Base-by-base conservation (phyloP, 208 protist genomes). In the Acanthamoeba polyphaga region DNA sequence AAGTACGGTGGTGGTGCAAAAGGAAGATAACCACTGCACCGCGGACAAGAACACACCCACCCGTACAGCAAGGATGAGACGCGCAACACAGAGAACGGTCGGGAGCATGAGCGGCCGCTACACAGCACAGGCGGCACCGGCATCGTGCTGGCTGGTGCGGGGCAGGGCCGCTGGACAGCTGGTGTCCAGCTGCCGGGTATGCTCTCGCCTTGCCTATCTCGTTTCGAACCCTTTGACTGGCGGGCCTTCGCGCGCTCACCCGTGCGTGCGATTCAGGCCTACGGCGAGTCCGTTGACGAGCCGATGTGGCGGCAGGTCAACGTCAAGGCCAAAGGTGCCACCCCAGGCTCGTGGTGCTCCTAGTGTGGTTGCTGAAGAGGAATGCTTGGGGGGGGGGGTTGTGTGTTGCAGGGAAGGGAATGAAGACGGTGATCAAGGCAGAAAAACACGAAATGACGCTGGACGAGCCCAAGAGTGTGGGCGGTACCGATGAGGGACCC, bases 271-370 rank as follows among this genome's bases (percentile, higher is more conserved):
- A 13, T 22, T 22, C 78, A 87, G 78, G 5, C 34, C 2, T 87
- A 87, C 32, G 49, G 51, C 6, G 78, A 87, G n/a, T 27, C 5
- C 0, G n/a, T 87, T 13, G 78, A 64, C 3, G 78, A 87, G 78
- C 78, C 78, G 49, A 87, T 87, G 78, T 87, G 78, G 78, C 78
- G 49, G 6, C 60, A 87, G 49, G 78, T 87, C 19, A n/a, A 87
- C 9, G 78, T 87, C 0, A 55, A 62, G 78, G 78, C 78, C n/a
- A 87, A 55, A 87, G 78, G 78, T 87, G 9, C 29, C 8, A 3
- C 22, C 60, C 5, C 1, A n/a, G 15, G 10, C 55, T 60, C 55
- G 2, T 60, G 15, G 1, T 60, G 55, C 55, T 19, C 55, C 1
- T 24, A 3, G 55, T 60, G 19, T 19, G 55, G 38, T 38, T 38